phyloP scores from a whole-genome alignment of 345 rosid genomes.

The Arabidopsis suecica region DNA sequence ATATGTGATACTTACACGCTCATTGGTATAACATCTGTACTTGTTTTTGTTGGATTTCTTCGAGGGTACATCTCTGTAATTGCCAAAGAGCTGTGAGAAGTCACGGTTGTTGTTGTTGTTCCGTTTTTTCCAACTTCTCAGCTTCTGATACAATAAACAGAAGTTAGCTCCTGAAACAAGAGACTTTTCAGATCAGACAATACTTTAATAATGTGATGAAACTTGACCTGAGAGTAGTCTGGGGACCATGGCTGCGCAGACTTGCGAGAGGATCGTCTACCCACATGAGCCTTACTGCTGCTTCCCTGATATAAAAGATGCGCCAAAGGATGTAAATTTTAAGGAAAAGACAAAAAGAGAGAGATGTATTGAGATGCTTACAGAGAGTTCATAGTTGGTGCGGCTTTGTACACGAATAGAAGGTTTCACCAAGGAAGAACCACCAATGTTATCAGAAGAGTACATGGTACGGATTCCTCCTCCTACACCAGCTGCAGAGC shows the following conservation, averaged over 20 bases:
- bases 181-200: constrained; percentile 3
- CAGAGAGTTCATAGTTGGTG: constrained; percentile 13
- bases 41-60: constrained; percentile 12
- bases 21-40: background rate
- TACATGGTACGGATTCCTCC: background rate
- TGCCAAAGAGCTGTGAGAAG: constrained; percentile 10
- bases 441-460: constrained; percentile 1
- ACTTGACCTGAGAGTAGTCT: constrained; percentile 38
- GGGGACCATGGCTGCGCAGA: background rate
- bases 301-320: constrained; percentile 38
- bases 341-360: background rate
- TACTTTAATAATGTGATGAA: constrained; percentile 9
- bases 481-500: background rate
- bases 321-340: background rate
- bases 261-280: constrained; percentile 7
- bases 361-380: background rate
- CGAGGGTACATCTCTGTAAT: constrained; percentile 1
- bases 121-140: constrained; percentile 34
- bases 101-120: constrained; percentile 16
- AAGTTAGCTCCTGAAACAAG: constrained; percentile 13
- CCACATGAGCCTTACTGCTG: constrained; percentile 25
- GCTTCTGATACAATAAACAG: constrained; percentile 35
- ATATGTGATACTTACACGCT: constrained; percentile 32
- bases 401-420: constrained; percentile 39
- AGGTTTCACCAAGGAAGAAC: constrained; percentile 37